Conservation (phyloP, 768 basidiomycete species). For the Roridomyces roridus region DNA sequence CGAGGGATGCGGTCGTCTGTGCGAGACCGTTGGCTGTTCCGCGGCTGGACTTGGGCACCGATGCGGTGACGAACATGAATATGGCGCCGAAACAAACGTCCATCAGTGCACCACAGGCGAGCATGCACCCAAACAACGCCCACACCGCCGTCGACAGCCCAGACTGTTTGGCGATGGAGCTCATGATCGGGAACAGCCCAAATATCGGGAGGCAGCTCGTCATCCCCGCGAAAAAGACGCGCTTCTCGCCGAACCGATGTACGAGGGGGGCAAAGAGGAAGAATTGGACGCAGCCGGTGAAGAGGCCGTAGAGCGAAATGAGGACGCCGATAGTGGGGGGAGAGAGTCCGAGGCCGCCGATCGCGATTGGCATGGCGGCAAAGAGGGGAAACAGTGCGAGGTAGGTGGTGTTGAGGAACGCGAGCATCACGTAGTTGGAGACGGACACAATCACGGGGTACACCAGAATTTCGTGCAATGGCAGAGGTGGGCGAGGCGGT, state of each 20-base stretch:
- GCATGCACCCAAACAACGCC: constrained; percentile 54
- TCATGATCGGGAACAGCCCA: constrained; percentile 65
- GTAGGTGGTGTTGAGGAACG: constrained; percentile 56
- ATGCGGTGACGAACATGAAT: constrained; percentile 57
- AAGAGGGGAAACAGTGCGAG: constrained; percentile 74
- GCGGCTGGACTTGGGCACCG: constrained; percentile 54
- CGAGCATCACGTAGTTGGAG: constrained; percentile 41
- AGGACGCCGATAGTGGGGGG: constrained; percentile 71
- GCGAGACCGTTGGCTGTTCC: constrained; percentile 60
- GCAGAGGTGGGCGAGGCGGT: constrained; percentile 36
- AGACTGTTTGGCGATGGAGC: constrained; percentile 52
- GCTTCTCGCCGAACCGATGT: constrained; percentile 68
- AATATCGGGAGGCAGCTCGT: constrained; percentile 57
- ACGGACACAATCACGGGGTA: constrained; percentile 42
- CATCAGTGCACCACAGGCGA: constrained; percentile 49
- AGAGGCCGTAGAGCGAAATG: constrained; percentile 62
- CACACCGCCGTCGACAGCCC: constrained; percentile 57
- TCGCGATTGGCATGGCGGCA: constrained; percentile 66
- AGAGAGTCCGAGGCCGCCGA: constrained; percentile 72
- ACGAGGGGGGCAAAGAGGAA: constrained; percentile 70
- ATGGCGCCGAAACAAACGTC: constrained; percentile 33
- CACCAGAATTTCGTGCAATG: constrained; percentile 42
- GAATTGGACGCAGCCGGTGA: constrained; percentile 72
- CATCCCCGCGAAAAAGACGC: constrained; percentile 59
- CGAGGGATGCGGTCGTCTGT: constrained; percentile 49